Percentiles rank a stretch among this genome's conserved stretches.
Evolutionary conservation across 2,329 filamentous ascomycete genomes (phyloP).

Genomic region (Cryphonectria parasitica): DNA sequence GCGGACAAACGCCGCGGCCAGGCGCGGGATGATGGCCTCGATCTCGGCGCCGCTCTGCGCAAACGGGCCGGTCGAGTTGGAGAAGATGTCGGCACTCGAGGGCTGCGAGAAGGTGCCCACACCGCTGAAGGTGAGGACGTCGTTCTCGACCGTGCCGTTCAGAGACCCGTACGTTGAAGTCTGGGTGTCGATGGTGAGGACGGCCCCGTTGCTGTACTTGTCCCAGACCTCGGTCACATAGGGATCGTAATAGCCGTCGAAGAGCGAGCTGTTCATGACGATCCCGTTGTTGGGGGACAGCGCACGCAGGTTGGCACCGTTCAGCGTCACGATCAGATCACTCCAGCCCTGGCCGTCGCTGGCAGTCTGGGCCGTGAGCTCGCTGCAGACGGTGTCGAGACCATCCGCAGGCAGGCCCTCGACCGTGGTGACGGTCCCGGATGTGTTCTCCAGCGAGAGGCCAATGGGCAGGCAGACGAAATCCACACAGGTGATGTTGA

Average conservation of each 20-base stretch:
- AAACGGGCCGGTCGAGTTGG: conserved; percentile 62
- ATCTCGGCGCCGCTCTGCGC: conserved; percentile 48
- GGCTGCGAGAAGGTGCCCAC: conserved; percentile 51
- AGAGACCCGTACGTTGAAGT: conserved; percentile 33
- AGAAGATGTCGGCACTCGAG: conserved; percentile 53
- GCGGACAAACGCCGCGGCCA: conserved; percentile 77
- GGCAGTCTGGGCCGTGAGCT: conserved; percentile 50
- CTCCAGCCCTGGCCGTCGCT: conserved; percentile 56
- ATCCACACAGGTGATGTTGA: conserved; percentile 76
- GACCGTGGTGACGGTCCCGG: conserved; percentile 50
- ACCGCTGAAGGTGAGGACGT: conserved; percentile 48
- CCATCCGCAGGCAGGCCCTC: conserved; percentile 53
- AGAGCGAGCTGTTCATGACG: conserved; percentile 48
- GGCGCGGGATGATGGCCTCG: conserved; percentile 70
- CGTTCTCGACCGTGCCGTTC: conserved; percentile 54
- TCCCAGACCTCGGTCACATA: conserved; percentile 58
- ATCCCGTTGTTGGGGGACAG: conserved; percentile 57
- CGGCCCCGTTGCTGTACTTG: conserved; percentile 45
- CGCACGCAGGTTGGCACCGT: conserved; percentile 48
- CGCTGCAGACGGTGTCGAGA: conserved; percentile 49
- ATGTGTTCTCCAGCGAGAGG: conserved; percentile 53
- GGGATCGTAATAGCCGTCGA: conserved; percentile 53
- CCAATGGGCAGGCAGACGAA: conserved; percentile 71
- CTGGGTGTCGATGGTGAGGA: conserved; percentile 59
- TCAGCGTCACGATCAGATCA: conserved; percentile 50